Percentiles rank a stretch among this genome's conserved stretches.
These are phyloP conservation scores for Globisporangium carolinianum DNA, from an alignment of 352 stramenopile genomes.

Conservation along the genomic window DNA sequence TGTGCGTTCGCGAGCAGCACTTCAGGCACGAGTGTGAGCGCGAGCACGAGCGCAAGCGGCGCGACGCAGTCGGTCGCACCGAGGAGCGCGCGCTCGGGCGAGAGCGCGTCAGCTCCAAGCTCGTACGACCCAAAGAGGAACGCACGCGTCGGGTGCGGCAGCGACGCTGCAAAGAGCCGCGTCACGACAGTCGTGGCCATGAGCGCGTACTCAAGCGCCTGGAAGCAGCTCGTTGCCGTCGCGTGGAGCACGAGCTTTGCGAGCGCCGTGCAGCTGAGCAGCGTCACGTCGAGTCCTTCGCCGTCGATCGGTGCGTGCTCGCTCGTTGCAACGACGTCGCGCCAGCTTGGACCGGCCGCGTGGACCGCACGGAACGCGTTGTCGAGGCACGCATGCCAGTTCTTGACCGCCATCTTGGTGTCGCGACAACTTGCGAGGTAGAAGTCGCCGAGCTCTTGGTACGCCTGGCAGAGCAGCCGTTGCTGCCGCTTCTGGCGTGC, in stretches of 20 bases:
- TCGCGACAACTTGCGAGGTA: conserved; percentile 24
- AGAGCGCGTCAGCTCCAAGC: conserved; percentile 36
- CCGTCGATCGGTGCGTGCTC: conserved; percentile 31
- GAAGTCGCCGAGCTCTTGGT: conserved; percentile 72
- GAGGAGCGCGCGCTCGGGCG: conserved; percentile 41
- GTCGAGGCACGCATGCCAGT: conserved; percentile 68
- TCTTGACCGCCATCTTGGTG: conserved; percentile 39
- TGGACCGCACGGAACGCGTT: conserved; percentile 51
- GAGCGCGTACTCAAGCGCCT: conserved; percentile 49
- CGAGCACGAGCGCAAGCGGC: conserved; percentile 24
- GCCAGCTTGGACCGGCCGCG: conserved; percentile 22
- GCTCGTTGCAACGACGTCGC: conserved; percentile 26
- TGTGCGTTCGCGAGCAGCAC: conserved; percentile 49
- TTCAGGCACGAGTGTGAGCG: conserved; percentile 38
- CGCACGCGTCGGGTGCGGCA: conserved; percentile 47
- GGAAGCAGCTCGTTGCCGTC: conserved; percentile 22
- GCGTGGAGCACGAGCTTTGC: conserved; percentile 51
- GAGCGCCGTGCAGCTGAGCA: conserved; percentile 47
- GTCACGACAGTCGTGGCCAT: conserved; percentile 56
- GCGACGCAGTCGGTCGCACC: conserved; percentile 34
- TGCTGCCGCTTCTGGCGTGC: conserved; percentile 63
- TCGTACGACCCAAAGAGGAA: conserved; percentile 61
- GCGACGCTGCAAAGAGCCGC: conserved; percentile 46
- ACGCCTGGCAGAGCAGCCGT: conserved; percentile 43
- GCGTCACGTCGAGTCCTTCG: conserved; percentile 44